Evolutionary conservation across 345 rosid species (phyloP).

Genomic region (Firmiana major): DNA sequence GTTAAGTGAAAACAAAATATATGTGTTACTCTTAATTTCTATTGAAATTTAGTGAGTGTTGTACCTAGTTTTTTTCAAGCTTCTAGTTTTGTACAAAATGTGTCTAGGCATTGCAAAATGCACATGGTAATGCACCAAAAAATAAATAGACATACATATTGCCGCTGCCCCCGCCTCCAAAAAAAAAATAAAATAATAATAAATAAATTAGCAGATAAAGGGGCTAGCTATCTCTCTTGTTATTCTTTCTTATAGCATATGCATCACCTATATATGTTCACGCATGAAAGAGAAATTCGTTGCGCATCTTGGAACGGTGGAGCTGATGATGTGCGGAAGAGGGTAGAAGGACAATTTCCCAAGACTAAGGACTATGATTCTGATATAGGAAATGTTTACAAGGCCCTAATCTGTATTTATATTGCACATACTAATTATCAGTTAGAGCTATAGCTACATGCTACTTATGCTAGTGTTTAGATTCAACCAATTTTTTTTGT

Average conservation of each 20-base stretch:
- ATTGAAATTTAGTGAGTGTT: background rate
- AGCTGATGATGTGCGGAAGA: constrained; percentile 27
- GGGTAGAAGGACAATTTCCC: constrained; percentile 22
- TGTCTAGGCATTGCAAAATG: background rate
- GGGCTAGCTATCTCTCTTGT: background rate
- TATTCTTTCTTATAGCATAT: background rate
- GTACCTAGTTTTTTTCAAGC: background rate
- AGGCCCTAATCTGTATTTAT: background rate
- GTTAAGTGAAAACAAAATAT: background rate
- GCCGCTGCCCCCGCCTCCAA: background rate
- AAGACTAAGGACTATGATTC: constrained; percentile 29
- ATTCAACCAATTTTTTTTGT: constrained; percentile 14
- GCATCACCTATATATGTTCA: constrained; percentile 17
- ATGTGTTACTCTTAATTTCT: background rate
- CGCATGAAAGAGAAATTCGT: constrained; percentile 32
- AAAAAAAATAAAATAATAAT: too few relatives aligned
- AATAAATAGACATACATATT: background rate
- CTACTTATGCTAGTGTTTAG: constrained; percentile 4
- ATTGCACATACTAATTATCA: too few relatives aligned
- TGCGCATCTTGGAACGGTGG: constrained; percentile 28
- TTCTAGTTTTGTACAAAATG: background rate
- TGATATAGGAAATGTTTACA: too few relatives aligned
- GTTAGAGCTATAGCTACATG: too few relatives aligned
- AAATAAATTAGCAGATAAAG: background rate
- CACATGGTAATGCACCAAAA: background rate